Percentiles rank a stretch among this genome's conserved stretches.
phyloP scores from a whole-genome alignment of 2,329 filamentous ascomycete species.

The Sporothrix phasma region DNA sequence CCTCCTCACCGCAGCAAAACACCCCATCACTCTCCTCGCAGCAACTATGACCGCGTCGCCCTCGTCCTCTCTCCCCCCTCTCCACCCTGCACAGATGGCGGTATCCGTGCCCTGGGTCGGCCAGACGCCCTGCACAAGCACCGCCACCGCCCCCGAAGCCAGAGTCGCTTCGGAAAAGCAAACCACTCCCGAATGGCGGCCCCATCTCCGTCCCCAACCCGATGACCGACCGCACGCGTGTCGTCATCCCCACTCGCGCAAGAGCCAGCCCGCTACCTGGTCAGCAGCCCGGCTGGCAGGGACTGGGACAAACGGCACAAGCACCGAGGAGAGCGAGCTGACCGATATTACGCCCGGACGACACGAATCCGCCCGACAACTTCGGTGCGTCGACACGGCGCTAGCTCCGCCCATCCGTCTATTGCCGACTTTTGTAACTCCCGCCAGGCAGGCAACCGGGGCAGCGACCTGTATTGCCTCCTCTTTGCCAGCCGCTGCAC shows the following conservation, averaged over 20 bases:
- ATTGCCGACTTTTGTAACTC: constrained; percentile 25
- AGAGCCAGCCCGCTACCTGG: background rate
- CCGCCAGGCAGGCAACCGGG: constrained; percentile 23
- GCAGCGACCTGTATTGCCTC: constrained; percentile 15
- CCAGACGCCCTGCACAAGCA: constrained; percentile 8
- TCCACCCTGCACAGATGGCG: background rate
- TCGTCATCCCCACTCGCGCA: background rate
- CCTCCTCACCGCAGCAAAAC: constrained; percentile 2
- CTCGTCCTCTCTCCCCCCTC: background rate
- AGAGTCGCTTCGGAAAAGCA: constrained; percentile 5
- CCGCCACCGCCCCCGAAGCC: constrained; percentile 14
- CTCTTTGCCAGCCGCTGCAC: background rate
- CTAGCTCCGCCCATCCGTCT: constrained; percentile 26
- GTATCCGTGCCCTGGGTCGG: background rate
- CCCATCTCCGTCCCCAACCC: constrained; percentile 17
- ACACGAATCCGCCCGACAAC: constrained; percentile 24
- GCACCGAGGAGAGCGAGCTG: constrained; percentile 5
- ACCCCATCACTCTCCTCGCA: background rate
- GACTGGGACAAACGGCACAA: constrained; percentile 1
- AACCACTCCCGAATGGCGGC: constrained; percentile 5
- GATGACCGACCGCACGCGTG: constrained; percentile 14
- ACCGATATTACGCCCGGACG: constrained; percentile 3
- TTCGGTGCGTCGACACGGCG: constrained; percentile 28
- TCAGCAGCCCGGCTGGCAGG: background rate
- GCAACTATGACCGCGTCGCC: background rate